A percentile compares a stretch with the other conserved stretches of the same genome.
Evolutionary conservation across 2,329 filamentous ascomycete species (phyloP).

Genomic region (Neonectria ditissima): DNA sequence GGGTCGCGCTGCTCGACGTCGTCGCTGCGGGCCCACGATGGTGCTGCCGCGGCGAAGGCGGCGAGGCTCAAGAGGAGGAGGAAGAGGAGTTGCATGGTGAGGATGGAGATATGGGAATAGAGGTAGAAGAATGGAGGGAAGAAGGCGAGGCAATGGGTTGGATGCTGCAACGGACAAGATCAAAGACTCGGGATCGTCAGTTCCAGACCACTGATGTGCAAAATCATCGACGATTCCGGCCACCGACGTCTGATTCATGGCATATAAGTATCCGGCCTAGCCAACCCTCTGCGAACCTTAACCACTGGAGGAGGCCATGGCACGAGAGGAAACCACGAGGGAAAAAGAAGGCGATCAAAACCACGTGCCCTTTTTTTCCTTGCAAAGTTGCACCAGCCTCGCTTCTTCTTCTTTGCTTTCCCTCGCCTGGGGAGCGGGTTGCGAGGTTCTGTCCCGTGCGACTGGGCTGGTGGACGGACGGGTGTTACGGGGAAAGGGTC

Average conservation of each 20-base stretch:
- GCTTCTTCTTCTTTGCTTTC: neutral
- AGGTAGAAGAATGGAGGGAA: neutral
- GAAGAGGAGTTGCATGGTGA: conserved; percentile 10
- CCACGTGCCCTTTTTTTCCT: neutral
- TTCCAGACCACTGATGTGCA: neutral
- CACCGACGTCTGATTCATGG: neutral
- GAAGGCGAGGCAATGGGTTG: neutral
- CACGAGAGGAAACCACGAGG: neutral
- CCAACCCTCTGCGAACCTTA: neutral
- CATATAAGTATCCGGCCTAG: neutral
- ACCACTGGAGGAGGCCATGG: neutral
- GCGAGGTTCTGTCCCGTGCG: neutral
- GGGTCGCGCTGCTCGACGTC: neutral
- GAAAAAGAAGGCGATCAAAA: too few relatives aligned
- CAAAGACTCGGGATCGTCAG: neutral
- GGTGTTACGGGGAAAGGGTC: neutral
- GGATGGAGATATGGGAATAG: too few relatives aligned
- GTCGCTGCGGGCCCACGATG: neutral
- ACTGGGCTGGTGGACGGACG: neutral
- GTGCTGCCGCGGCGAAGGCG: neutral
- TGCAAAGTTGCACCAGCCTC: neutral
- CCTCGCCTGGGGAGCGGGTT: neutral
- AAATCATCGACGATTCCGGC: neutral
- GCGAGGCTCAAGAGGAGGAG: conserved; percentile 17
- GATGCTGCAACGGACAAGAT: neutral